Base-by-base conservation (phyloP, 192 early-diverging fungal genomes). In the Linnemannia zychae region DNA sequence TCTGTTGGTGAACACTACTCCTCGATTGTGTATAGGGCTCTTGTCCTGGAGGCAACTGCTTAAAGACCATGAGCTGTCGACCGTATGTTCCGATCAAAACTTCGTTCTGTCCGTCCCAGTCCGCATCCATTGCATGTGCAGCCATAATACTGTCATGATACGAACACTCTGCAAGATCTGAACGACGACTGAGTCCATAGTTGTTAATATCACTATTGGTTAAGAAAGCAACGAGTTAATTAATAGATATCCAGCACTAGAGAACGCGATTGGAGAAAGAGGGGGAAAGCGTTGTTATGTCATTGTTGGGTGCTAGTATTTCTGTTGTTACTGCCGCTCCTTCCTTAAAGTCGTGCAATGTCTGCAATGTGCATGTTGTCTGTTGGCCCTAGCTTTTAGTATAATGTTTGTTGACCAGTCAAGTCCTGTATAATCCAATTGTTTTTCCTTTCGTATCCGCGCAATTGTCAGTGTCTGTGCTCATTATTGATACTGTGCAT, bases 71-170 rank as follows among this genome's bases (percentile, higher is more conserved):
- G 34, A 92, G 76, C 73, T 92, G 90, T 50, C 91, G 82, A 33
- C 92, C 92, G 82, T 92, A 92, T 3, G 90, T 92, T 1, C 92
- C 92, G 34, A 91, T 80, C 46, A 92, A 31, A 22, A 92, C 77
- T 63, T 92, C 92, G 34, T 88, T 88, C 52, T 81, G 80, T 28
- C 90, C 92, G 79, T 92, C 92, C 92, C 90, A 92, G 71, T 92
- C 90, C 12, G 91, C 88, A 79, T 92, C 92, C 88, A 90, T 87
- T 9, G 90, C 83, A 75, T 92, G 88, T 1, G 90, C 88, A 34
- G 90, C 88, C 22, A 92, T 44, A 16, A 92, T 90, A 70, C 90
- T 91, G 76, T 92, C 92, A 75, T 90, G 87, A 33, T 89, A 87
- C 65, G 85, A 76, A 13, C 89, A 92, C 65, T 91, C 90, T 16